A percentile compares a stretch with the other conserved stretches of the same genome.
Evolutionary conservation across 2,329 filamentous ascomycete genomes (phyloP).

Genomic region (Fusarium decemcellulare): DNA sequence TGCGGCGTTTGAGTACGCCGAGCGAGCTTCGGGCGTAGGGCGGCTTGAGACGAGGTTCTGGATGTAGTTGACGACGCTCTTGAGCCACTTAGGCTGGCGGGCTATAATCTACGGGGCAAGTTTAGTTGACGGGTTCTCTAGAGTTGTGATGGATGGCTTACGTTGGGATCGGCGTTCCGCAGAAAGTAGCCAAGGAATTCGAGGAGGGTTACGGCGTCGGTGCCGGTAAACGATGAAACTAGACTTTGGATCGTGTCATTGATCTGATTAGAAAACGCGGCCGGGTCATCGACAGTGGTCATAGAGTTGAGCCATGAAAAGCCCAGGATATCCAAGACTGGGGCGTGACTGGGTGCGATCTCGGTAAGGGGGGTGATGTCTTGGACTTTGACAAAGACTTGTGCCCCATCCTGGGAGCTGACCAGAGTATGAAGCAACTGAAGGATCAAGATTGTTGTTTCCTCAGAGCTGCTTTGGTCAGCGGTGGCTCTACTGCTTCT

Average conservation of each 20-base stretch:
- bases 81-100: constrained; percentile 68
- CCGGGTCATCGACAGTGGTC: constrained; percentile 49
- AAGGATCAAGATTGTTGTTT: constrained; percentile 67
- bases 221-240: constrained; percentile 68
- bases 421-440: constrained; percentile 71
- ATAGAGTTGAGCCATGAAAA: constrained; percentile 70
- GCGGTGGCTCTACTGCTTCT: neutral
- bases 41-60: constrained; percentile 67
- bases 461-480: constrained; percentile 59
- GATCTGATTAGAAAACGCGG: constrained; percentile 57
- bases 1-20: constrained; percentile 71
- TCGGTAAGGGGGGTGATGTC: constrained; percentile 71
- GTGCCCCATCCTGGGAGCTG: constrained; percentile 65
- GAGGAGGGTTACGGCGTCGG: constrained; percentile 72
- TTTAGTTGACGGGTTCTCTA: constrained; percentile 17
- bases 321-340: constrained; percentile 68
- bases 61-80: constrained; percentile 61
- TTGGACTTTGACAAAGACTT: constrained; percentile 61
- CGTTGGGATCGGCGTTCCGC: constrained; percentile 62
- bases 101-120: constrained; percentile 60
- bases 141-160: constrained; percentile 49
- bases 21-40: constrained; percentile 68
- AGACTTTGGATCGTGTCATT: constrained; percentile 63
- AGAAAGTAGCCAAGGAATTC: constrained; percentile 69
- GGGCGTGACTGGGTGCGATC: constrained; percentile 66